Percentiles rank a stretch among this genome's conserved stretches.
Conservation (phyloP, 2,329 filamentous ascomycete species). For the Botrytis cinerea region DNA sequence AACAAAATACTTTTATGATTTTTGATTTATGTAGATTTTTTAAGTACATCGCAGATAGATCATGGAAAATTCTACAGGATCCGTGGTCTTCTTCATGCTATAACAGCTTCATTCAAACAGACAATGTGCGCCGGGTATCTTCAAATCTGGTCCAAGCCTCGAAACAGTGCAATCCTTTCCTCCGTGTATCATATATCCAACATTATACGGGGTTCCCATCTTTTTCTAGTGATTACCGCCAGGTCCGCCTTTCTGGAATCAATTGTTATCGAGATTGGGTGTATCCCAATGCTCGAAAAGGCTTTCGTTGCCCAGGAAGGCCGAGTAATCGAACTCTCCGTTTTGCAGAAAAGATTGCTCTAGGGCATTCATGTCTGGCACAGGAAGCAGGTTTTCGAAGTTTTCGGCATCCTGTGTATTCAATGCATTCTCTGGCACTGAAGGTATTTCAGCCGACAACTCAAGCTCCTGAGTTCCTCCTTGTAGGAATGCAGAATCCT, state of each 20-base stretch:
- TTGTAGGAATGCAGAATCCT: not conserved
- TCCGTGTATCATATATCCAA: not conserved
- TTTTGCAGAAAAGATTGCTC: not conserved
- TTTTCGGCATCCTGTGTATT: fast-evolving
- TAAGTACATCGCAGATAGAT: not conserved
- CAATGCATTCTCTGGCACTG: not conserved
- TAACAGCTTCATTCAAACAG: too few relatives aligned
- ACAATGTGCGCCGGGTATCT: not conserved
- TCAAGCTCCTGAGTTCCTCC: not conserved
- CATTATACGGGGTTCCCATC: not conserved
- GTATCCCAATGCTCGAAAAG: not conserved
- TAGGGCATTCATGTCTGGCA: not conserved
- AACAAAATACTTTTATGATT: not conserved
- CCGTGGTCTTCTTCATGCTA: not conserved
- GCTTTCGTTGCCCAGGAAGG: not conserved
- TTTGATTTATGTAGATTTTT: not conserved
- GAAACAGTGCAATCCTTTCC: not conserved
- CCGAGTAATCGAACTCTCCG: not conserved
- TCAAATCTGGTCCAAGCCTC: not conserved
- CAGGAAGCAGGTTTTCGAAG: too few relatives aligned
- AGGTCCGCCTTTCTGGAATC: not conserved
- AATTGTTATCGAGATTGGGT: not conserved
- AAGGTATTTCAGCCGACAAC: not conserved
- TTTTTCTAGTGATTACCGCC: not conserved
- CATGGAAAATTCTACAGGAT: not conserved